Evolutionary conservation across 768 basidiomycete species (phyloP).

Genomic region (Glaciozyma antarctica): DNA sequence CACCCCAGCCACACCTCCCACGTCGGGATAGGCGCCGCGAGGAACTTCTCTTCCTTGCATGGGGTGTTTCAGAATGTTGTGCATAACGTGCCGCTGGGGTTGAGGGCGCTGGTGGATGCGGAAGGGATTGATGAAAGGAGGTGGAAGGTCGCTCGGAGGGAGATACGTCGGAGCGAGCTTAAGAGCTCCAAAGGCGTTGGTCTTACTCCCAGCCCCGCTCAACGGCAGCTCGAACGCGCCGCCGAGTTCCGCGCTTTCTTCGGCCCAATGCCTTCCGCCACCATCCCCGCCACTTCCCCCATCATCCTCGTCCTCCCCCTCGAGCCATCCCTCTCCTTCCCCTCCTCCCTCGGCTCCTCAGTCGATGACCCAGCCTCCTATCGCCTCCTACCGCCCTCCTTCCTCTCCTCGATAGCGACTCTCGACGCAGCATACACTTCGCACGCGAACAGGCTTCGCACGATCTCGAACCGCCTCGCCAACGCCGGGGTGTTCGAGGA

Average conservation of each 20-base stretch:
- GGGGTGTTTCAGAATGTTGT: conserved; percentile 71
- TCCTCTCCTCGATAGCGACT: background rate
- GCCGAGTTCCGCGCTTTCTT: conserved; percentile 23
- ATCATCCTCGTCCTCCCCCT: conserved; percentile 24
- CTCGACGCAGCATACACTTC: conserved; percentile 10
- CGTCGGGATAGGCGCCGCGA: conserved; percentile 64
- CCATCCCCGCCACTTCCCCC: background rate
- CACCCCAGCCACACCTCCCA: conserved; percentile 44
- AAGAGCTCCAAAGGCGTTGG: conserved; percentile 25
- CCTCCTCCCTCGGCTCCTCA: background rate
- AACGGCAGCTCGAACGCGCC: background rate
- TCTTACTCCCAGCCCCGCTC: conserved; percentile 5
- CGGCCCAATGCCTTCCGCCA: background rate
- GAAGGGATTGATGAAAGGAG: conserved; percentile 58
- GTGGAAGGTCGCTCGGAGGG: conserved; percentile 40
- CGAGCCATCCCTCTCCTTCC: conserved; percentile 22
- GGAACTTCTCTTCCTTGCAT: conserved; percentile 60
- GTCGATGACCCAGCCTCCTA: background rate
- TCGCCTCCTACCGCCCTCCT: background rate
- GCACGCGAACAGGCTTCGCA: conserved; percentile 17
- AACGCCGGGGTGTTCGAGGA: conserved; percentile 20
- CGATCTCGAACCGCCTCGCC: conserved; percentile 19
- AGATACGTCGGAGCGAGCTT: conserved; percentile 6
- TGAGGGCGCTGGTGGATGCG: conserved; percentile 60
- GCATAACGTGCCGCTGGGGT: conserved; percentile 68